Conservation (phyloP, 2,329 filamentous ascomycete species). For the Colletotrichum sp. region DNA sequence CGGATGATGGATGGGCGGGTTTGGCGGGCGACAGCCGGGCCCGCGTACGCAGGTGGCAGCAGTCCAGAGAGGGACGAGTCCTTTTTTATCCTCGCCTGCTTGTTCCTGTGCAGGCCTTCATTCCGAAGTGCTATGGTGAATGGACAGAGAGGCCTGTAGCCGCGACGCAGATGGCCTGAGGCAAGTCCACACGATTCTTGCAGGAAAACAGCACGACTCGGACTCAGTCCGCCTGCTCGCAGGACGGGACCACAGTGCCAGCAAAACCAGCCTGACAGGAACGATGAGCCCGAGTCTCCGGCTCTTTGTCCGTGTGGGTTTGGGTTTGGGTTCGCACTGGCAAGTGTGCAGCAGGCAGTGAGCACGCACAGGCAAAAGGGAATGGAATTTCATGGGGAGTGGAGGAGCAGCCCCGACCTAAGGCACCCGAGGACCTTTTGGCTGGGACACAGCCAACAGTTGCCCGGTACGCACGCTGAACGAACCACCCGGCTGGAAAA, state of each 20-base stretch:
- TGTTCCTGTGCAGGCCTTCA: not conserved
- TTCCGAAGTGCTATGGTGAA: not conserved
- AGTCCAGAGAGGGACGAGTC: not conserved
- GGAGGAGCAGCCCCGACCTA: not conserved
- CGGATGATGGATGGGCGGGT: constrained; percentile 9
- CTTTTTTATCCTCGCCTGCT: not conserved
- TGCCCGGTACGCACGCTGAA: not conserved
- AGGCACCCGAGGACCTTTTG: not conserved
- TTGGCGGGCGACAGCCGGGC: constrained; percentile 6
- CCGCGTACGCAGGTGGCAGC: not conserved
- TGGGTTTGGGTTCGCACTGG: not conserved
- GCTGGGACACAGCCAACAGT: not conserved
- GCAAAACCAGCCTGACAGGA: not conserved
- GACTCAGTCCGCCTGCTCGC: not conserved
- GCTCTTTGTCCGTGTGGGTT: not conserved
- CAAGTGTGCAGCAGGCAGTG: not conserved
- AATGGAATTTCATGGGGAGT: not conserved
- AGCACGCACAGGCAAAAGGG: not conserved
- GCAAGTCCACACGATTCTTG: not conserved
- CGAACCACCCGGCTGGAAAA: constrained; percentile 12
- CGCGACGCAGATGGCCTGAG: not conserved
- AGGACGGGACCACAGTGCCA: not conserved
- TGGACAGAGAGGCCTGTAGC: not conserved
- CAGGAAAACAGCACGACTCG: not conserved
- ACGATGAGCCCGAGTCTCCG: constrained; percentile 7